Base-by-base conservation (phyloP, 306 rosid genomes). In the Betula pendula region DNA sequence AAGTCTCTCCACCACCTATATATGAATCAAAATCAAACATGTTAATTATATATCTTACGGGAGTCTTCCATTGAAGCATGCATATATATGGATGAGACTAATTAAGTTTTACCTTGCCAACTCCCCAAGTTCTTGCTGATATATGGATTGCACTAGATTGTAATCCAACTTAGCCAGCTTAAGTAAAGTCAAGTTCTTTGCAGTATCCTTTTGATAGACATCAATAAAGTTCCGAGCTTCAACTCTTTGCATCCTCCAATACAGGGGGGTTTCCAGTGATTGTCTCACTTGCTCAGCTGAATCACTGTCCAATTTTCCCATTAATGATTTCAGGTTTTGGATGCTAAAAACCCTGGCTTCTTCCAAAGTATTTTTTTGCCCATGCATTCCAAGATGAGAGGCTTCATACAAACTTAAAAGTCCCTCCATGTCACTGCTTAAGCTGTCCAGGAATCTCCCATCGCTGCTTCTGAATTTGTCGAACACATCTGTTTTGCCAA, bases 141-240 rank as follows among this genome's bases (percentile, higher is more conserved):
- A 27, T 10, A 69, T 68, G 19, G 81, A 75, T 72, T 79, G 87
- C 47, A 83, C 81, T 49, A 83, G 42, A 49, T 79, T 83, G 50
- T 83, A 79, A 17, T 83, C 87, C 71, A 83, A 49, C 75, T 79
- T 47, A 47, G 87, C 87, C 1, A 83, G 63, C 67, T 75, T 79
- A 12, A 75, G 87, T 69, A 83, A 33, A 56, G 33, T 56, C 22
- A 27, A 4, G 82, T 25, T 79, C 12, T 29, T 76, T 3, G 69
- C 48, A 16, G n/a, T n/a, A n/a, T 68, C 72, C 43, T 16, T 56
- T 50, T 80, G 58, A 78, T 80, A 76, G 2, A 43, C 14, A 68
- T 47, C 69, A 5, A 80, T 80, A 70, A 49, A 76, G 53, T 60
- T 22, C 1, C 75, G 76, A 59, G 81, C 79, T 68, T 80, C 84